A percentile compares a stretch with the other conserved stretches of the same genome.
Evolutionary conservation across 345 rosid species (phyloP).

Genomic region (rapeseed (Brassica napus)): DNA sequence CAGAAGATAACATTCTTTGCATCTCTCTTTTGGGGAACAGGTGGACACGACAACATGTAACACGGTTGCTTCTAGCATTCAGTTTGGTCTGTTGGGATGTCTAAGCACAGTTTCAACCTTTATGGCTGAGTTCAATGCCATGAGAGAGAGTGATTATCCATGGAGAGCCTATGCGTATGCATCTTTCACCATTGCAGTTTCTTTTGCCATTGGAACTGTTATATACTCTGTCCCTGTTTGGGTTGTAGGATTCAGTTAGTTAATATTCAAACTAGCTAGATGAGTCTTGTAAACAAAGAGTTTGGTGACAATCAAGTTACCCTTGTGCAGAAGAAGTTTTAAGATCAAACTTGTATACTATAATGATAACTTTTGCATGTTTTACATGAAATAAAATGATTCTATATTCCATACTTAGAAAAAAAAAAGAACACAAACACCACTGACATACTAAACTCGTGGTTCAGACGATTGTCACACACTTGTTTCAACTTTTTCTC

Average conservation of each 20-base stretch:
- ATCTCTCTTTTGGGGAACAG: constrained; percentile 41
- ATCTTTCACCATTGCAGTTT: constrained; percentile 45
- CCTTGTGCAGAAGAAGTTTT: constrained; percentile 1
- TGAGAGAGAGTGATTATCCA: constrained; percentile 63
- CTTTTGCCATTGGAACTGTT: constrained; percentile 57
- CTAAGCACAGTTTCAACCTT: constrained; percentile 87
- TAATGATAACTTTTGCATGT: constrained; percentile 3
- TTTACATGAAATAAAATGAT: constrained; percentile 27
- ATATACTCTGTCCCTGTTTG: constrained; percentile 65
- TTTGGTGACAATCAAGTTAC: neutral
- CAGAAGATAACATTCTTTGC: constrained; percentile 6
- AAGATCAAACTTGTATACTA: constrained; percentile 31
- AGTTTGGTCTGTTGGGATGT: constrained; percentile 84
- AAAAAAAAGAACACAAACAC: neutral
- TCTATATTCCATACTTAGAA: constrained; percentile 29
- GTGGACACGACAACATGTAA: constrained; percentile 52
- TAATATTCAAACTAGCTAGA: constrained; percentile 1
- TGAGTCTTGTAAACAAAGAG: constrained; percentile 15
- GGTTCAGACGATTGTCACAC: too few species aligned
- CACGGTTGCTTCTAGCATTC: constrained; percentile 56
- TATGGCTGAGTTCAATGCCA: constrained; percentile 84
- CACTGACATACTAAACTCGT: too few species aligned
- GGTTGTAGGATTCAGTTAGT: constrained; percentile 38
- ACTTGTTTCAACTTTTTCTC: too few species aligned
- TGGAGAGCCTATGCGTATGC: constrained; percentile 86